Conservation (phyloP, 192 early-diverging fungal genomes). For the Pecoramyces ruminantium region DNA sequence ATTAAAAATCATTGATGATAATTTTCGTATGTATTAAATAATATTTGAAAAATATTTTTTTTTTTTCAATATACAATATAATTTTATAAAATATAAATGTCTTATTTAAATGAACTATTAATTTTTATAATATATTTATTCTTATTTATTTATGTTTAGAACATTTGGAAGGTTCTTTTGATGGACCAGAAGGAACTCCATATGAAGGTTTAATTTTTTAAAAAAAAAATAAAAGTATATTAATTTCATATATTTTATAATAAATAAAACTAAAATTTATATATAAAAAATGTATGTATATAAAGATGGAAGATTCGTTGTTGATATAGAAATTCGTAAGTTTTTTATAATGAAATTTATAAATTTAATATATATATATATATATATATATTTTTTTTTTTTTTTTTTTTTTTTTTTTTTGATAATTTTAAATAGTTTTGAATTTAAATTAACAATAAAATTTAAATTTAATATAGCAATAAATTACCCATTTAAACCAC, state of each 20-base stretch:
- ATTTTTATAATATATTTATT: no score
- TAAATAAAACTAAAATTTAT: not conserved
- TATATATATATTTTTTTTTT: no score
- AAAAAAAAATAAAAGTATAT: constrained; percentile 1
- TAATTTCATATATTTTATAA: no score
- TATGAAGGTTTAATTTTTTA: constrained; percentile 25
- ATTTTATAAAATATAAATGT: no score
- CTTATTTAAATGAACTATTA: no score
- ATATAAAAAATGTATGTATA: not conserved
- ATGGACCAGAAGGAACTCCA: constrained; percentile 23
- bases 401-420: no score
- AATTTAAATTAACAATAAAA: no score
- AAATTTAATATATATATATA: constrained; percentile 10
- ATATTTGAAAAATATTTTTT: no score
- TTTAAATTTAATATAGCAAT: not conserved
- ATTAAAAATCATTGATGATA: no score
- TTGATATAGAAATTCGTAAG: constrained; percentile 15
- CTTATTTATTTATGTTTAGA: not conserved
- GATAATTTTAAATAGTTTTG: no score
- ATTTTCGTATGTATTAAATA: no score
- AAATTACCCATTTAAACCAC: not conserved
- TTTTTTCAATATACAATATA: no score
- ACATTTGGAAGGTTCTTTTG: constrained; percentile 20
- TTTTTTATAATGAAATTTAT: constrained; percentile 25
- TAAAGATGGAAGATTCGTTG: constrained; percentile 12